Percentiles rank a stretch among this genome's conserved stretches.
phyloP scores from a whole-genome alignment of 2,329 filamentous ascomycete genomes.

The Geosmithia putterillii region DNA sequence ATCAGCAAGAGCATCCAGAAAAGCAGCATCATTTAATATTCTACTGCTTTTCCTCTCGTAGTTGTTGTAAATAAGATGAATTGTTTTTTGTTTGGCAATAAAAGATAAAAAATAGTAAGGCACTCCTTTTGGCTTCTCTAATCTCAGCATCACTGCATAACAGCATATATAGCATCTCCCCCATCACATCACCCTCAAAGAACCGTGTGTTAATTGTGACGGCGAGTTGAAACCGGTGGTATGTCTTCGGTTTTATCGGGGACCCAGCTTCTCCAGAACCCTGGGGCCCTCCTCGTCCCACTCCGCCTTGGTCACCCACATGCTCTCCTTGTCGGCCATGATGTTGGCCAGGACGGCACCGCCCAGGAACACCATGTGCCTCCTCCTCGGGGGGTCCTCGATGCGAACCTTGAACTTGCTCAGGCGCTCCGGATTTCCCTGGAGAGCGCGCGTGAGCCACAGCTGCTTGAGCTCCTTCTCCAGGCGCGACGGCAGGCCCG shows the following conservation, averaged over 20 bases:
- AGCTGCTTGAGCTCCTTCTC: constrained; percentile 99
- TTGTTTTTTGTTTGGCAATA: background rate
- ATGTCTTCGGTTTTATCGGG: constrained; percentile 42
- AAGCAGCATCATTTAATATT: too few relatives aligned
- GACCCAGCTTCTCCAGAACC: constrained; percentile 83
- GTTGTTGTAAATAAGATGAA: background rate
- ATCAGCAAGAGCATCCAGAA: background rate
- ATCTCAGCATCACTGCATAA: background rate
- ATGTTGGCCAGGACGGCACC: constrained; percentile 96
- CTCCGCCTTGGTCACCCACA: constrained; percentile 97
- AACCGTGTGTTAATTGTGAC: background rate
- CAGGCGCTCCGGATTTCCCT: constrained; percentile 83
- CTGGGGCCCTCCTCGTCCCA: constrained; percentile 88
- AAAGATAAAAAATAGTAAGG: background rate
- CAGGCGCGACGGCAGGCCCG: constrained; percentile 80
- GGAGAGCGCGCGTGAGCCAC: constrained; percentile 85
- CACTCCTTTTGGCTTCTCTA: background rate
- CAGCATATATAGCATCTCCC: background rate
- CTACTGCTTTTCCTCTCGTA: too few relatives aligned
- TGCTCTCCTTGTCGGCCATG: constrained; percentile 96
- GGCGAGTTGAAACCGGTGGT: background rate
- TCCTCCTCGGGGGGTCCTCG: constrained; percentile 87
- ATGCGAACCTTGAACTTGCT: constrained; percentile 99
- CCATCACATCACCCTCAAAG: background rate
- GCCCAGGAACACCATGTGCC: constrained; percentile 99